Percentiles rank a stretch among this genome's conserved stretches.
phyloP scores from a whole-genome alignment of 495 filamentous ascomycete genomes.

The Penicillium samsonianum region DNA sequence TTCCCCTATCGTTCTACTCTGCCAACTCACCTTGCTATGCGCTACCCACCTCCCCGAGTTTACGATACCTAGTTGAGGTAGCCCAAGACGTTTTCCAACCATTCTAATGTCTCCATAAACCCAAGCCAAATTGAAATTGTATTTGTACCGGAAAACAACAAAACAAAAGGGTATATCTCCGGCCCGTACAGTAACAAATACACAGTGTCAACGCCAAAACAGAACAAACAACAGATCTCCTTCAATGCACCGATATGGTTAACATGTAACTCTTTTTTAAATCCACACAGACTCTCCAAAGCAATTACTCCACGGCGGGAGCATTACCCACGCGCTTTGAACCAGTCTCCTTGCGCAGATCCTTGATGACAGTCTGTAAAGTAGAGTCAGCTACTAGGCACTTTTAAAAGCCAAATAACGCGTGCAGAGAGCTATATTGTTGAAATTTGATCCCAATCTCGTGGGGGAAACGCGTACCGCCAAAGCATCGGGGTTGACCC shows the following conservation, averaged over 20 bases:
- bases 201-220: slow-evolving; percentile 16
- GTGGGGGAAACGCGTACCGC: slow-evolving; percentile 61
- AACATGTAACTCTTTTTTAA: neutral
- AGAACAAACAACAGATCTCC: neutral
- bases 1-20: neutral
- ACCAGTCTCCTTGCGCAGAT: slow-evolving; percentile 62
- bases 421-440: neutral
- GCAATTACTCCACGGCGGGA: slow-evolving; percentile 23
- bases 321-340: slow-evolving; percentile 26
- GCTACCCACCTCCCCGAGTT: slow-evolving; percentile 3
- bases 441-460: neutral
- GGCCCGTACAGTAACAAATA: neutral
- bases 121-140: slow-evolving; percentile 12
- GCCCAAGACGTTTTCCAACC: neutral
- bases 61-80: slow-evolving; percentile 21
- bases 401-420: neutral
- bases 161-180: slow-evolving; percentile 24
- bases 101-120: neutral
- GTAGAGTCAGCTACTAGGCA: neutral
- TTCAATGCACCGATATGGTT: neutral
- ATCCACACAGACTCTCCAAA: too few species aligned
- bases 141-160: slow-evolving; percentile 11
- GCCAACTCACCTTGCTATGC: neutral
- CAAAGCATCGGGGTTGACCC: slow-evolving; percentile 92
- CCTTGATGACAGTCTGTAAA: slow-evolving; percentile 67